These are phyloP conservation scores for Globisporangium splendens DNA, from an alignment of 352 stramenopile species.

Conservation along the genomic window DNA sequence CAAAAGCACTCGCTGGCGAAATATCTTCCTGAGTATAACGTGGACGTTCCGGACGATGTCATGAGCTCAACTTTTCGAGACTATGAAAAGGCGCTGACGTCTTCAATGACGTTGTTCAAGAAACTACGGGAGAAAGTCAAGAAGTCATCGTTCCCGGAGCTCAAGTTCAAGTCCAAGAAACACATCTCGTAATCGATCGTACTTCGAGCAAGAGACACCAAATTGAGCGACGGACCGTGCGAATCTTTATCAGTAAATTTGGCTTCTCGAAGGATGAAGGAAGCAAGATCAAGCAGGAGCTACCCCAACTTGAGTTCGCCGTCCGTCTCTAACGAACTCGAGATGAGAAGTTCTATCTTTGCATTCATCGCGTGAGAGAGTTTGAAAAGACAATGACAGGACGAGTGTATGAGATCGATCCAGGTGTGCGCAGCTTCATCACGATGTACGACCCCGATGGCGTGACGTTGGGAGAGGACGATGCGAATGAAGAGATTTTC, in stretches of 20 bases:
- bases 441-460: too few species aligned
- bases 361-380: slow-evolving; percentile 4
- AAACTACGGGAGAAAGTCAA: slow-evolving; percentile 3
- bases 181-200: slow-evolving; percentile 7
- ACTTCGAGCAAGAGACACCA: neutral
- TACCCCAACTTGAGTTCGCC: slow-evolving; percentile 4
- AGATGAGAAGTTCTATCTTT: slow-evolving; percentile 17
- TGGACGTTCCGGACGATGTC: slow-evolving; percentile 8
- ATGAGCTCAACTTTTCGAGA: slow-evolving; percentile 10
- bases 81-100: slow-evolving; percentile 12
- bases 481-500: too few species aligned
- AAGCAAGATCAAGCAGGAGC: slow-evolving; percentile 11
- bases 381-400: slow-evolving; percentile 4
- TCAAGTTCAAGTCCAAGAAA: slow-evolving; percentile 18
- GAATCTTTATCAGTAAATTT: slow-evolving; percentile 10
- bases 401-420: slow-evolving; percentile 17
- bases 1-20: slow-evolving; percentile 5
- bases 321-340: slow-evolving; percentile 14
- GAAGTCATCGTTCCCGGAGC: slow-evolving; percentile 6
- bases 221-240: neutral
- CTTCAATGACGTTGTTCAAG: slow-evolving; percentile 9
- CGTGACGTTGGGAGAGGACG: too few species aligned
- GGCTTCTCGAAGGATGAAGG: slow-evolving; percentile 10
- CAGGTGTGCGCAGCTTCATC: neutral
- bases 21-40: slow-evolving; percentile 18